These are phyloP conservation scores for Pseudogymnoascus destructans DNA, from an alignment of 2,329 filamentous ascomycete species.

Conservation along the genomic window DNA sequence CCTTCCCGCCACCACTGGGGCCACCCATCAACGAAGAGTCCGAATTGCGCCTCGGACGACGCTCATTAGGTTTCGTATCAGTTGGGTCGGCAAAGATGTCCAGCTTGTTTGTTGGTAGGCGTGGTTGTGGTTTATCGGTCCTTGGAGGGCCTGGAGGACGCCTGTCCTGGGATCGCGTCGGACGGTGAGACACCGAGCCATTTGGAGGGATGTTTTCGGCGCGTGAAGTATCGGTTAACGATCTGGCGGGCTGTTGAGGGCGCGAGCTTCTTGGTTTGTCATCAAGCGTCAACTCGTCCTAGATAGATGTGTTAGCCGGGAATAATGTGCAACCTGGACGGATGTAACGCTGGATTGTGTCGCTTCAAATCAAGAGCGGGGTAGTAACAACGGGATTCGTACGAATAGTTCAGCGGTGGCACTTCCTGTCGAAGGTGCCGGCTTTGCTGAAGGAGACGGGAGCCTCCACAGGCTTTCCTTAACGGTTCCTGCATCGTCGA, in stretches of 20 bases:
- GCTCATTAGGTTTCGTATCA: slow-evolving; percentile 31
- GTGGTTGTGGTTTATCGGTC: slow-evolving; percentile 9
- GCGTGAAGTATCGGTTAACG: slow-evolving; percentile 26
- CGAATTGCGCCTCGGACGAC: slow-evolving; percentile 59
- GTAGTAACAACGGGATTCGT: slow-evolving; percentile 33
- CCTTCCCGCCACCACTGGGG: slow-evolving; percentile 27
- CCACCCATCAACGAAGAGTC: slow-evolving; percentile 60
- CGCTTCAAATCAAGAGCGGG: slow-evolving; percentile 12
- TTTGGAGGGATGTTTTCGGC: slow-evolving; percentile 37
- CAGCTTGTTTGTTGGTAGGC: slow-evolving; percentile 17
- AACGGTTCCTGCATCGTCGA: slow-evolving; percentile 39
- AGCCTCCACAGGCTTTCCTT: neutral
- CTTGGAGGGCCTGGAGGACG: slow-evolving; percentile 31
- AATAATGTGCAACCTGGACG: slow-evolving; percentile 22
- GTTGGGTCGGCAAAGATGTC: slow-evolving; percentile 27
- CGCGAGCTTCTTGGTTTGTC: slow-evolving; percentile 34
- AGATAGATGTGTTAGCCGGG: slow-evolving; percentile 19
- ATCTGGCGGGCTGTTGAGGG: slow-evolving; percentile 16
- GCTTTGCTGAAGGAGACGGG: slow-evolving; percentile 26
- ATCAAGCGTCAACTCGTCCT: slow-evolving; percentile 57
- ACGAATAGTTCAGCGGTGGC: slow-evolving; percentile 67
- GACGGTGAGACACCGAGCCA: slow-evolving; percentile 37
- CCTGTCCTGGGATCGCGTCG: slow-evolving; percentile 50
- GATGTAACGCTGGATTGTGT: slow-evolving; percentile 27
- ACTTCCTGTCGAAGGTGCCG: slow-evolving; percentile 31